phyloP scores from a whole-genome alignment of 495 filamentous ascomycete genomes.

The Penicillium parvum region DNA sequence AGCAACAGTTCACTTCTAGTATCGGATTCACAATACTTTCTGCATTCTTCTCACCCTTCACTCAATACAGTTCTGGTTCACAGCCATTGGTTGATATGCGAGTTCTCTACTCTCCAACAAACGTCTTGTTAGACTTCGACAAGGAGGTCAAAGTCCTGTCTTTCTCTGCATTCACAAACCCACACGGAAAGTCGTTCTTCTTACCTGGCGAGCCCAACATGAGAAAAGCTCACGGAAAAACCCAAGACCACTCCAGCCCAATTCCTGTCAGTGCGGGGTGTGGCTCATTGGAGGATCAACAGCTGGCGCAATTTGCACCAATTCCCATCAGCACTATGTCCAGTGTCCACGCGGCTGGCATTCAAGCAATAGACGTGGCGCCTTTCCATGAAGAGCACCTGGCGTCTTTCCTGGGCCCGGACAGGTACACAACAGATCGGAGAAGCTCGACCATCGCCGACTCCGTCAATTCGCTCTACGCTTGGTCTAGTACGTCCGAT shows the following conservation, averaged over 20 bases:
- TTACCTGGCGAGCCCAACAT: slow-evolving; percentile 6
- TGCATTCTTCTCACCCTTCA: not conserved
- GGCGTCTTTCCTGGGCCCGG: slow-evolving; percentile 14
- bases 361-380: slow-evolving; percentile 10
- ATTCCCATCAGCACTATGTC: slow-evolving; percentile 14
- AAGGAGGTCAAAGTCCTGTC: not conserved
- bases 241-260: slow-evolving; percentile 1
- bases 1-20: too few relatives aligned
- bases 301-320: slow-evolving; percentile 11
- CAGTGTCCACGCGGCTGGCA: slow-evolving; percentile 5
- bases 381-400: slow-evolving; percentile 4
- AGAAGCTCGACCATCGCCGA: slow-evolving; percentile 16
- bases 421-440: slow-evolving; percentile 13
- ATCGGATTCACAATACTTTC: not conserved
- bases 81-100: slow-evolving; percentile 9
- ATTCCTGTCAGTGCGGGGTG: slow-evolving; percentile 3
- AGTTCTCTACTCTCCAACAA: slow-evolving; percentile 11
- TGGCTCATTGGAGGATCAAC: slow-evolving; percentile 1
- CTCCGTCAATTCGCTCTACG: slow-evolving; percentile 17
- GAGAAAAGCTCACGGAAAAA: not conserved
- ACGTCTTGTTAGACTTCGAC: slow-evolving; percentile 14
- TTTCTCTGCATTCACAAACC: not conserved
- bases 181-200: not conserved
- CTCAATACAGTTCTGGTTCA: not conserved
- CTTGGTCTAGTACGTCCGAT: slow-evolving; percentile 22